These are phyloP conservation scores for Beauveria bassiana DNA, from an alignment of 2,329 filamentous ascomycete species.

Conservation along the genomic window DNA sequence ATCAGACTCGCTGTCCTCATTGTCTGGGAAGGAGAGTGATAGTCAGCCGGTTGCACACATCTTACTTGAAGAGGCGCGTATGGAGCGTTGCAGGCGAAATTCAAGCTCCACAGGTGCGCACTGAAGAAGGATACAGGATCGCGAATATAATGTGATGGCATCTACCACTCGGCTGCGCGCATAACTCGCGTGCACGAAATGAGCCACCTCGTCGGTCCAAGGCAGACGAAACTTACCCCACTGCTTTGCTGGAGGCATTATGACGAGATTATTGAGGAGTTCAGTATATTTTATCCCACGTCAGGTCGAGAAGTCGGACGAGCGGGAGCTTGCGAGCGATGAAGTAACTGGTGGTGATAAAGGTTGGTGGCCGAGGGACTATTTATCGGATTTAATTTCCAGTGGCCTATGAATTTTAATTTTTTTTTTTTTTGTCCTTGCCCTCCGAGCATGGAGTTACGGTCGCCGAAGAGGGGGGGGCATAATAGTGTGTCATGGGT, in stretches of 20 bases:
- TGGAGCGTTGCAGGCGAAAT: neutral
- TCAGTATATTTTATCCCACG: neutral
- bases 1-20: slow-evolving; percentile 31
- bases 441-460: neutral
- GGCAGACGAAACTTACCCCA: slow-evolving; percentile 30
- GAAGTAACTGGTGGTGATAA: neutral
- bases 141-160: neutral
- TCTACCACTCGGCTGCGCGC: neutral
- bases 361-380: neutral
- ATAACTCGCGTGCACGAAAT: neutral
- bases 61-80: neutral
- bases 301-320: slow-evolving; percentile 1
- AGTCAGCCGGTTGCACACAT: slow-evolving; percentile 16
- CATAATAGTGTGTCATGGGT: no score
- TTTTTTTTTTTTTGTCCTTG: neutral
- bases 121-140: neutral
- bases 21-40: slow-evolving; percentile 23
- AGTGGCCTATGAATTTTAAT: neutral
- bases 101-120: neutral
- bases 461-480: neutral
- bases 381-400: slow-evolving; percentile 1
- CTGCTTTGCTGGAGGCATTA: slow-evolving; percentile 35
- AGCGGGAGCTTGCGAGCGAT: neutral
- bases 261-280: slow-evolving; percentile 15
- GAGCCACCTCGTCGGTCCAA: neutral